These are phyloP conservation scores for Euclidium syriacum DNA, from an alignment of 345 rosid species.

Conservation along the genomic window DNA sequence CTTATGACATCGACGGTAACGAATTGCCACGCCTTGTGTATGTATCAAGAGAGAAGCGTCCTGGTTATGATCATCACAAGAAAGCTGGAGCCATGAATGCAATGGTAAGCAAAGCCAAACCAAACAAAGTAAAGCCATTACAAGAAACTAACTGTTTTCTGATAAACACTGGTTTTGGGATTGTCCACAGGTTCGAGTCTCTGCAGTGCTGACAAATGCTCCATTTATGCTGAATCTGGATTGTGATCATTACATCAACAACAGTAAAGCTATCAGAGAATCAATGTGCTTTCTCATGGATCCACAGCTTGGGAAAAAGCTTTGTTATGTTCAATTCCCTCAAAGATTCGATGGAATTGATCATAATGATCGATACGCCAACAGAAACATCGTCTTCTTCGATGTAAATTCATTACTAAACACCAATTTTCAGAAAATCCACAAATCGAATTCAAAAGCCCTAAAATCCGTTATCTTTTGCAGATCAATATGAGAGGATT, in stretches of 20 bases:
- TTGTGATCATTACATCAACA: constrained; percentile 95
- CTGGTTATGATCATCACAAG: constrained; percentile 93
- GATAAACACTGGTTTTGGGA: background rate
- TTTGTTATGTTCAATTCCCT: constrained; percentile 93
- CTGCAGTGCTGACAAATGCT: constrained; percentile 94
- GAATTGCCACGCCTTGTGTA: constrained; percentile 86
- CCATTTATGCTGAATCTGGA: constrained; percentile 89
- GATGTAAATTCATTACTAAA: constrained; percentile 66
- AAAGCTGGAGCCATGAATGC: constrained; percentile 99
- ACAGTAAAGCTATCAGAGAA: constrained; percentile 84
- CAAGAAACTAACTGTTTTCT: background rate
- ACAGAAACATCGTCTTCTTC: constrained; percentile 86
- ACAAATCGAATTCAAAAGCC: background rate
- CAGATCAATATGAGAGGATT: constrained; percentile 93
- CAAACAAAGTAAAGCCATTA: background rate
- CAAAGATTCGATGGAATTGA: constrained; percentile 98
- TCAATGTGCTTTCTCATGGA: constrained; percentile 99
- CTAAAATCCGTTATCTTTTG: background rate
- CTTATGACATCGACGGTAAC: constrained; percentile 85
- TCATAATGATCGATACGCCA: constrained; percentile 90
- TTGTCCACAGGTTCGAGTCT: constrained; percentile 68
- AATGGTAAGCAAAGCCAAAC: constrained; percentile 55
- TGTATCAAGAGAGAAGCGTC: constrained; percentile 96
- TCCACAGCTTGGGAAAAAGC: constrained; percentile 94
- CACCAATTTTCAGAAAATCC: background rate